phyloP scores from a whole-genome alignment of 306 rosid genomes.

The Vigna radiata region DNA sequence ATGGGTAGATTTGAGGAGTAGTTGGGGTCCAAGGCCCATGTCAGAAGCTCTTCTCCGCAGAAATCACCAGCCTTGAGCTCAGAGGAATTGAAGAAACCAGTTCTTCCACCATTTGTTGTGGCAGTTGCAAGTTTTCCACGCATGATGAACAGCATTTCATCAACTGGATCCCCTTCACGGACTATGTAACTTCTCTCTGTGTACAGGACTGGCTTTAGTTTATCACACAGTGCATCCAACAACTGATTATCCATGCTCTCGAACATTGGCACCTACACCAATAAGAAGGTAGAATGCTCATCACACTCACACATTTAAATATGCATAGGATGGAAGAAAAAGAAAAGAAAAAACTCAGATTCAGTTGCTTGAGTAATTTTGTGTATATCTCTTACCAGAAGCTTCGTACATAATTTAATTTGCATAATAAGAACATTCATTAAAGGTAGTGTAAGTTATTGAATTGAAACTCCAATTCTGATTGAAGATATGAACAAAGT shows the following conservation, averaged over 20 bases:
- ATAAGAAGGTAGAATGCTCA: neutral
- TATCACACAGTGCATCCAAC: conserved; percentile 76
- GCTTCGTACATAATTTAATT: neutral
- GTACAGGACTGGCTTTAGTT: conserved; percentile 77
- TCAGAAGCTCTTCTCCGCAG: conserved; percentile 95
- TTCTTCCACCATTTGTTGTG: conserved; percentile 80
- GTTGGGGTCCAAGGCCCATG: conserved; percentile 87
- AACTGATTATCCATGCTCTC: conserved; percentile 72
- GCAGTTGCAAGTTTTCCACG: conserved; percentile 65
- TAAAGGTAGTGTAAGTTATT: neutral
- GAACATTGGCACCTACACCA: conserved; percentile 74
- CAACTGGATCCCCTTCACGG: conserved; percentile 93
- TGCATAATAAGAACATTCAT: neutral
- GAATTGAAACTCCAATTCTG: neutral
- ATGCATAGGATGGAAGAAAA: too few relatives aligned
- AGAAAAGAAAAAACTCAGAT: neutral
- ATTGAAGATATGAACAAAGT: neutral
- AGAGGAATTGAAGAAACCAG: conserved; percentile 67
- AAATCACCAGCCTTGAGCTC: conserved; percentile 81
- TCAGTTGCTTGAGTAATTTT: neutral
- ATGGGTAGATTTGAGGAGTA: conserved; percentile 68
- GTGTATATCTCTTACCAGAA: neutral
- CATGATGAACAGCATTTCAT: conserved; percentile 88
- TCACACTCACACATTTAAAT: too few relatives aligned
- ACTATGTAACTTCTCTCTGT: conserved; percentile 67